Conservation (phyloP, 169 alveolate species). For the Eimeria nieschulzi region DNA sequence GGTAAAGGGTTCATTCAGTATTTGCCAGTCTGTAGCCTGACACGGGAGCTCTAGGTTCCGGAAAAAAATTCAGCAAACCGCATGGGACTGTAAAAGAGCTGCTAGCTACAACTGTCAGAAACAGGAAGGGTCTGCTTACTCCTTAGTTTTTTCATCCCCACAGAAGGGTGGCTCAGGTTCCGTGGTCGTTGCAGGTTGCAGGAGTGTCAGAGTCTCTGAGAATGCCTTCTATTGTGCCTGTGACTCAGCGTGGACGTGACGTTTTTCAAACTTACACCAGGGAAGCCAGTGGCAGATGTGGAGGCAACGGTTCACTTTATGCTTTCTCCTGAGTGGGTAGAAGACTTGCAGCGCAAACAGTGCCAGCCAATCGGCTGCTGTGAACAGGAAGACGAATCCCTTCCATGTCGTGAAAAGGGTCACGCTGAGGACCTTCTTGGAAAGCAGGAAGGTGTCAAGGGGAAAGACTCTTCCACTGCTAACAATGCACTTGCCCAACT, state of each 20-base stretch:
- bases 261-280: constrained; percentile 70
- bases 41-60: not conserved
- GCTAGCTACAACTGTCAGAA: not conserved
- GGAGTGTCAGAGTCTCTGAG: too few species aligned
- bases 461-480: too few species aligned
- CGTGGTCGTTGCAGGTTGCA: too few species aligned
- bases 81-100: not conserved
- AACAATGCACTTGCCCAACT: too few species aligned
- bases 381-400: not conserved
- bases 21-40: too few species aligned
- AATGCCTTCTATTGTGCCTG: too few species aligned
- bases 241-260: constrained; percentile 64
- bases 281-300: constrained; percentile 71
- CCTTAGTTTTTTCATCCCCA: not conserved
- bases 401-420: too few species aligned
- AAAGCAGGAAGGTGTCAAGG: too few species aligned
- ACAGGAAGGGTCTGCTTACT: not conserved
- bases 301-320: constrained; percentile 72
- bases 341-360: not conserved
- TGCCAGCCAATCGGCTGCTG: not conserved
- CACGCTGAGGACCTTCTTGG: too few species aligned
- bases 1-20: too few species aligned
- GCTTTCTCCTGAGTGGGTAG: constrained; percentile 12
- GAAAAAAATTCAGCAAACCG: not conserved
- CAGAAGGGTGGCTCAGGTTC: too few species aligned